These are phyloP conservation scores for Puccinia polysora DNA, from an alignment of 1,284 basidiomycete genomes.

Conservation along the genomic window DNA sequence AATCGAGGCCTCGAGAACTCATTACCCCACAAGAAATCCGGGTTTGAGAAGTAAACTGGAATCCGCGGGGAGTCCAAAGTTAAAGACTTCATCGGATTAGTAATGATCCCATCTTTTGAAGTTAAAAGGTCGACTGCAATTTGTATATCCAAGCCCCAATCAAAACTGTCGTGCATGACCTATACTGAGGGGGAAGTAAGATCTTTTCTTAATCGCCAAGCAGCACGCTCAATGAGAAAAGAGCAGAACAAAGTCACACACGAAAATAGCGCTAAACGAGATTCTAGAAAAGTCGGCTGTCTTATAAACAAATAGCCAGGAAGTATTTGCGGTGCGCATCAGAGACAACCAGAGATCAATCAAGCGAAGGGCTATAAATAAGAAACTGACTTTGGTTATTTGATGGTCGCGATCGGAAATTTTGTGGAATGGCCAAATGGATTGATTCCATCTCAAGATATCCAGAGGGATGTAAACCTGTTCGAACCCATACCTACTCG, in stretches of 20 bases:
- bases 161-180: slow-evolving; percentile 42
- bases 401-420: slow-evolving; percentile 5
- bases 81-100: background rate
- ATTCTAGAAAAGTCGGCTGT: slow-evolving; percentile 36
- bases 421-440: slow-evolving; percentile 39
- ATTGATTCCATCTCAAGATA: slow-evolving; percentile 31
- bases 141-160: slow-evolving; percentile 40
- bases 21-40: slow-evolving; percentile 34
- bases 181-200: background rate
- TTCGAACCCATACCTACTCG: slow-evolving; percentile 27
- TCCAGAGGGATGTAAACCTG: slow-evolving; percentile 38
- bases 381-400: slow-evolving; percentile 19
- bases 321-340: too few relatives aligned
- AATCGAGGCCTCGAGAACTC: slow-evolving; percentile 36
- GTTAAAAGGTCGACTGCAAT: slow-evolving; percentile 32
- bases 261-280: slow-evolving; percentile 32
- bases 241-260: background rate
- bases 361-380: too few relatives aligned
- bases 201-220: background rate
- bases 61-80: background rate
- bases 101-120: slow-evolving; percentile 26
- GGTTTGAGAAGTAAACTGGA: slow-evolving; percentile 39
- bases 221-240: background rate
- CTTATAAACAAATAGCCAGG: slow-evolving; percentile 21
- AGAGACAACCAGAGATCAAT: too few relatives aligned